These are phyloP conservation scores for Leptomonas pyrrhocoris DNA, from an alignment of 208 protist genomes.

Conservation along the genomic window DNA sequence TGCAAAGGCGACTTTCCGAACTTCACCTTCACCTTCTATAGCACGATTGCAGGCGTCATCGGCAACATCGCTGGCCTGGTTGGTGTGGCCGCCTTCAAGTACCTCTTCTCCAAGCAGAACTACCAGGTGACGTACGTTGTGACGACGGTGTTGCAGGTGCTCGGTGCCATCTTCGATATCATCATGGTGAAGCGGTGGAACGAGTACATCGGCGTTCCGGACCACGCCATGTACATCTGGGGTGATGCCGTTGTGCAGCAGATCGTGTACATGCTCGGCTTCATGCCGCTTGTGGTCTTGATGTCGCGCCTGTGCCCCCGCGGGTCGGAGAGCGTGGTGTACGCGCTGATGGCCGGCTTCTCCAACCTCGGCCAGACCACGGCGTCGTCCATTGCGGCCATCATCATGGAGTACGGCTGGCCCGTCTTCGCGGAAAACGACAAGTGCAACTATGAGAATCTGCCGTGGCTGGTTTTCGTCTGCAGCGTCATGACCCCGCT, in stretches of 20 bases:
- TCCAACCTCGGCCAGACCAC: too few species aligned
- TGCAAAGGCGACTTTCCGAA: conserved; percentile 58
- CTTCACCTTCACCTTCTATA: conserved; percentile 73
- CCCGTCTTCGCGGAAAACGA: conserved; percentile 32
- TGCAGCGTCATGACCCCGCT: conserved; percentile 59
- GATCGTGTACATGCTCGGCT: conserved; percentile 66
- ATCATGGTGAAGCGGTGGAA: conserved; percentile 83
- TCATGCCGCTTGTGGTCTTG: conserved; percentile 78
- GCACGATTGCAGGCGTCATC: conserved; percentile 53
- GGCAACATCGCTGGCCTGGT: conserved; percentile 37
- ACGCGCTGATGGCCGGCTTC: too few species aligned
- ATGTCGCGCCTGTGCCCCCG: too few species aligned
- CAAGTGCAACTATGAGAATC: conserved; percentile 75
- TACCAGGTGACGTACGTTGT: conserved; percentile 60
- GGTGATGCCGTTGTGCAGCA: conserved; percentile 69
- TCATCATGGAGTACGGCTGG: conserved; percentile 64
- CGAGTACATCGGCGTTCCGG: conserved; percentile 48
- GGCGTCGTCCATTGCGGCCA: conserved; percentile 40
- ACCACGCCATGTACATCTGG: conserved; percentile 74
- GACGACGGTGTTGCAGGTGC: conserved; percentile 49
- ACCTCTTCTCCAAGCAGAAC: conserved; percentile 54
- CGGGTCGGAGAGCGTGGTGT: too few species aligned
- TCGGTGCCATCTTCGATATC: conserved; percentile 69
- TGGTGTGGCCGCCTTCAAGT: conserved; percentile 54
- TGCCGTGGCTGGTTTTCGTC: conserved; percentile 61